phyloP scores from a whole-genome alignment of 129 eudicot genomes.

The Erigeron canadensis region DNA sequence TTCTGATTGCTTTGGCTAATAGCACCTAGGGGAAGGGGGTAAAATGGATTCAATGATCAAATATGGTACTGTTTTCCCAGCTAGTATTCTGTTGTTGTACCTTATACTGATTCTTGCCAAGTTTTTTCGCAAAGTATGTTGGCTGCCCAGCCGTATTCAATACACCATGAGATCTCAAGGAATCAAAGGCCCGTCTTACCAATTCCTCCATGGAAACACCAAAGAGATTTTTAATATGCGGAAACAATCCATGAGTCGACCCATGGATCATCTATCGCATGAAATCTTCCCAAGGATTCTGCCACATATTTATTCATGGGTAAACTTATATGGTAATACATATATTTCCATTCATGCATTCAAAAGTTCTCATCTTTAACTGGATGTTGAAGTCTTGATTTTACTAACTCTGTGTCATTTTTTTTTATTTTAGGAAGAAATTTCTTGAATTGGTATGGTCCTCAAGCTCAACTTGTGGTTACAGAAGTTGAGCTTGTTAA shows the following conservation, averaged over 20 bases:
- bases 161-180: slow-evolving; percentile 52
- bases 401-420: neutral
- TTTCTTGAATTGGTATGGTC: slow-evolving; percentile 63
- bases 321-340: slow-evolving; percentile 47
- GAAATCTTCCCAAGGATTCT: slow-evolving; percentile 52
- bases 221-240: slow-evolving; percentile 59
- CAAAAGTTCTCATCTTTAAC: neutral
- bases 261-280: slow-evolving; percentile 55
- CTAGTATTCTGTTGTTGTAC: slow-evolving; percentile 20
- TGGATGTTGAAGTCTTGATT: neutral
- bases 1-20: neutral
- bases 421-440: slow-evolving; percentile 38
- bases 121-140: slow-evolving; percentile 49
- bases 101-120: slow-evolving; percentile 28
- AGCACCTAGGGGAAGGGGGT: neutral
- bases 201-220: slow-evolving; percentile 55
- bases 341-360: neutral
- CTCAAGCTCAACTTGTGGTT: slow-evolving; percentile 65
- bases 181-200: slow-evolving; percentile 67
- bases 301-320: slow-evolving; percentile 68
- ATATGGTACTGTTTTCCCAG: slow-evolving; percentile 3
- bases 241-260: slow-evolving; percentile 36
- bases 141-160: slow-evolving; percentile 47
- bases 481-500: slow-evolving; percentile 63
- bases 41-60: slow-evolving; percentile 17